Percentiles rank a stretch among this genome's conserved stretches.
These are phyloP conservation scores for Dictyostelium discoideum DNA, from an alignment of 78 protist species.

Conservation along the genomic window DNA sequence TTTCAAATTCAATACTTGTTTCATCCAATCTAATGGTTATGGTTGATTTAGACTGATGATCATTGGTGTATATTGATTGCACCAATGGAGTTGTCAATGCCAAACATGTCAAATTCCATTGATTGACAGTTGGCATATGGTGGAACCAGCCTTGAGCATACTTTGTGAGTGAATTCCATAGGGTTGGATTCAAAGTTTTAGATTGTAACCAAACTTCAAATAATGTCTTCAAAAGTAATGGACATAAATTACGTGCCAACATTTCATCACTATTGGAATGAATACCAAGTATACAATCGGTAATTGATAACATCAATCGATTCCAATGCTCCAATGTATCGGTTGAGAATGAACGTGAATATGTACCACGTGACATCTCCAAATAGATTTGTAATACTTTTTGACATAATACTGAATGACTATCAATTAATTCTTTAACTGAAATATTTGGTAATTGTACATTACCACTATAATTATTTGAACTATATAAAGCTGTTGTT, in stretches of 20 bases:
- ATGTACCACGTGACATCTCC: slow-evolving; percentile 50
- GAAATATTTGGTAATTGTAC: neutral
- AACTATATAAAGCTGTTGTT: neutral
- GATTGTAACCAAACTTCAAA: slow-evolving; percentile 80
- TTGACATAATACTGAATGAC: slow-evolving; percentile 57
- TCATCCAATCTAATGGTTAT: slow-evolving; percentile 34
- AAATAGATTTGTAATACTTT: slow-evolving; percentile 62
- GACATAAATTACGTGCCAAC: slow-evolving; percentile 39
- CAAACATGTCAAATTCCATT: slow-evolving; percentile 52
- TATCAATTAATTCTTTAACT: slow-evolving; percentile 18
- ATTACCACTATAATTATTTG: neutral
- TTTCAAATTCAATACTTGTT: slow-evolving; percentile 22
- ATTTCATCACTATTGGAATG: slow-evolving; percentile 34
- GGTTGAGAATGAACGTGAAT: slow-evolving; percentile 22
- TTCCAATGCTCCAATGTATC: slow-evolving; percentile 75
- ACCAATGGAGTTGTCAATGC: slow-evolving; percentile 47
- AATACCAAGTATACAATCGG: slow-evolving; percentile 29
- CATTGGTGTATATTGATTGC: neutral
- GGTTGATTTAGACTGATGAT: neutral
- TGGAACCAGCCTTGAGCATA: slow-evolving; percentile 72
- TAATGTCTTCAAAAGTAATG: slow-evolving; percentile 38
- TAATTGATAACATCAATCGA: slow-evolving; percentile 21
- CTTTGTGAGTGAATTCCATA: slow-evolving; percentile 12
- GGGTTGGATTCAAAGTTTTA: slow-evolving; percentile 13
- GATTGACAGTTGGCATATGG: slow-evolving; percentile 59